Conservation (phyloP, 2,329 filamentous ascomycete species). For the Aspergillus proliferans region DNA sequence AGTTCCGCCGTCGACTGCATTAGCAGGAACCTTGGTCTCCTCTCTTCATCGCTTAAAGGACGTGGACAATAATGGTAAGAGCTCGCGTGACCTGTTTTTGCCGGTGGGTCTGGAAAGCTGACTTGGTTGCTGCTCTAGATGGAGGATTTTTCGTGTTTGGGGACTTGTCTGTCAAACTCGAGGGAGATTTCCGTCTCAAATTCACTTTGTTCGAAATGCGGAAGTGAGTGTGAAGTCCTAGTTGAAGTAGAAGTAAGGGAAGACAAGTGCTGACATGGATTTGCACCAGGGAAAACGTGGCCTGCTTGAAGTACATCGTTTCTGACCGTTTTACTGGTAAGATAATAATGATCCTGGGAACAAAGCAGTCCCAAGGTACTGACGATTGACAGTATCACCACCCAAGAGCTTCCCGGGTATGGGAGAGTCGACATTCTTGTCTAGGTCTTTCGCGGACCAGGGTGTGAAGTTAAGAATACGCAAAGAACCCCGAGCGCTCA, state of each 20-base stretch:
- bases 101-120: constrained; percentile 1
- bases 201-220: constrained; percentile 73
- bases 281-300: constrained; percentile 35
- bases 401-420: constrained; percentile 72
- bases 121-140: constrained; percentile 41
- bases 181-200: constrained; percentile 65
- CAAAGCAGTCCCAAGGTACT: constrained; percentile 3
- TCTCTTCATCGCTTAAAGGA: constrained; percentile 80
- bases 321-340: constrained; percentile 65
- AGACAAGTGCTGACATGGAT: constrained; percentile 11
- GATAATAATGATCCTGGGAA: constrained; percentile 2
- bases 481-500: constrained; percentile 66
- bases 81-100: constrained; percentile 1
- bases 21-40: constrained; percentile 69
- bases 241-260: neutral
- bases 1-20: constrained; percentile 44
- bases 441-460: constrained; percentile 77
- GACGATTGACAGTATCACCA: constrained; percentile 28
- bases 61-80: constrained; percentile 56
- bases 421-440: constrained; percentile 73
- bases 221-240: constrained; percentile 39
- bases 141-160: constrained; percentile 88
- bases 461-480: constrained; percentile 75
- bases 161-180: constrained; percentile 70
- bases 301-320: constrained; percentile 49